Percentiles rank a stretch among this genome's conserved stretches.
Evolutionary conservation across 1,139 yeast species (phyloP).

Genomic region (Hemisphaericaspora xylofermentans): DNA sequence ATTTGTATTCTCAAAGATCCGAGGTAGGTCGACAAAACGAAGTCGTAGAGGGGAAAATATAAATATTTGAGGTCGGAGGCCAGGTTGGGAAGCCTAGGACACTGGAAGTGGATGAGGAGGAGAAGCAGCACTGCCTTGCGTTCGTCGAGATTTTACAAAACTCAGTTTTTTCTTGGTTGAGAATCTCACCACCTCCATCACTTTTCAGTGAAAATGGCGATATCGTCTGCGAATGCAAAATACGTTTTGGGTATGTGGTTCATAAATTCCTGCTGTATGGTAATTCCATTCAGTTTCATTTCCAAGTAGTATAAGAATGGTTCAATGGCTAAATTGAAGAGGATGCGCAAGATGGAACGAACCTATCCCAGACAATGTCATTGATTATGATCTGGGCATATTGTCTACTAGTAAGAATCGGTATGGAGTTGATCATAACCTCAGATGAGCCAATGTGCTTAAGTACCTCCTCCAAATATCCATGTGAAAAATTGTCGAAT

Average conservation of each 20-base stretch:
- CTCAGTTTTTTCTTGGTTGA: background rate
- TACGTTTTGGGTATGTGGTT: background rate
- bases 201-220: background rate
- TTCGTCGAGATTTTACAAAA: background rate
- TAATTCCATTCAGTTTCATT: background rate
- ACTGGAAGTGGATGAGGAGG: background rate
- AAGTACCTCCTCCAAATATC: background rate
- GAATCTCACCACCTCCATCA: background rate
- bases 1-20: background rate
- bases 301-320: background rate
- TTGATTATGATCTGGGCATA: background rate
- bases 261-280: background rate
- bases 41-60: background rate
- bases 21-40: background rate
- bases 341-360: background rate
- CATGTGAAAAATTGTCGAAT: background rate
- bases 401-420: background rate
- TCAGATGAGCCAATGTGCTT: background rate
- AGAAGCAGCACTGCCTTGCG: background rate
- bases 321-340: background rate
- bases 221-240: constrained; percentile 1
- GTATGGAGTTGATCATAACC: background rate
- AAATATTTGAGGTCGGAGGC: background rate
- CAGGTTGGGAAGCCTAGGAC: background rate
- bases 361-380: background rate